Percentiles rank a stretch among this genome's conserved stretches.
Conservation (phyloP, 2,329 filamentous ascomycete species). For the Teratosphaeria destructans region DNA sequence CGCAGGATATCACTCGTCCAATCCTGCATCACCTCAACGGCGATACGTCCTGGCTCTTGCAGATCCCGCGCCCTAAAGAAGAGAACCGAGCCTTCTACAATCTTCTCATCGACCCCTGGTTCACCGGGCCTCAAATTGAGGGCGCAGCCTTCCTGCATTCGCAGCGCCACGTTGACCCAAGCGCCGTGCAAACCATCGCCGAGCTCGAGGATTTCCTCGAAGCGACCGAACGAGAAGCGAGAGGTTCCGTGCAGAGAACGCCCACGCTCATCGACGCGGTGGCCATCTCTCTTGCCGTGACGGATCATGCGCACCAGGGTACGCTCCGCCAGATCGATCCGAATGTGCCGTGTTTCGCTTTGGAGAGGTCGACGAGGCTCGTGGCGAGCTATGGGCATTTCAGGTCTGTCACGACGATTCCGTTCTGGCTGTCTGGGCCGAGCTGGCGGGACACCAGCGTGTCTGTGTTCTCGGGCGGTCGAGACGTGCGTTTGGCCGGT, state of each 20-base stretch:
- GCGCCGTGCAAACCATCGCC: neutral
- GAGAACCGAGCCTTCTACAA: neutral
- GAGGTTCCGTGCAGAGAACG: neutral
- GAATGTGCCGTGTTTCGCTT: neutral
- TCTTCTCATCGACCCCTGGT: neutral
- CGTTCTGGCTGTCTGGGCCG: neutral
- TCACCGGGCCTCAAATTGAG: neutral
- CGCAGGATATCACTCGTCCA: neutral
- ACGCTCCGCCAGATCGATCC: neutral
- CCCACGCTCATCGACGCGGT: neutral
- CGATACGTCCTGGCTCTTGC: neutral
- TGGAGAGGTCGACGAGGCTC: neutral
- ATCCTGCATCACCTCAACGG: neutral
- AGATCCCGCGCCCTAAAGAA: neutral
- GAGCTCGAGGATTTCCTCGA: neutral
- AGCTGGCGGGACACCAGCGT: neutral
- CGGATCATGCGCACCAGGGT: neutral
- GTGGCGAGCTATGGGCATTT: neutral
- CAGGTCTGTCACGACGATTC: neutral
- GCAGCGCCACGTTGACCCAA: neutral
- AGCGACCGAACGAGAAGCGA: neutral
- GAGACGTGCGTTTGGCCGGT: neutral
- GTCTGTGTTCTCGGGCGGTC: neutral
- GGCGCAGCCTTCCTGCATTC: neutral
- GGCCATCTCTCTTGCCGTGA: neutral